phyloP scores from a whole-genome alignment of 257 asterid genomes.

The Capsicum chinense region DNA sequence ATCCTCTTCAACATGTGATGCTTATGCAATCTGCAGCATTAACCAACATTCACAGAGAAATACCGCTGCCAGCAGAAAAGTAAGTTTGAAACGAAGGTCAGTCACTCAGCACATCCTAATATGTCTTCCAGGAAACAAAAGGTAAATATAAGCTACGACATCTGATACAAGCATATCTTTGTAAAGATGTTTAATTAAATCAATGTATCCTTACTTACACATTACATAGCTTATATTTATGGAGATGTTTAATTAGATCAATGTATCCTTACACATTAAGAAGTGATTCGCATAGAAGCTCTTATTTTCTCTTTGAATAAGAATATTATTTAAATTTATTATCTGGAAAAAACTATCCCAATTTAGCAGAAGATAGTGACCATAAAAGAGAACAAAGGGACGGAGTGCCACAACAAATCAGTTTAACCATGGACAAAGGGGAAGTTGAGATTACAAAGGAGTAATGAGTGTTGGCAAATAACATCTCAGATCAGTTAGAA shows the following conservation, averaged over 20 bases:
- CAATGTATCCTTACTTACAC: not conserved
- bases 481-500: not conserved
- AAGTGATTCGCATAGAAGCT: not conserved
- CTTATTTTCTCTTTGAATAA: not conserved
- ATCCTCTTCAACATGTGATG: conserved; percentile 8
- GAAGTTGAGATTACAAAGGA: not conserved
- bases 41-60: conserved; percentile 2
- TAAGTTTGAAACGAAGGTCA: not conserved
- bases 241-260: not conserved
- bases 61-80: not conserved
- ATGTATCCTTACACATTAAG: not conserved
- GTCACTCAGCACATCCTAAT: not conserved
- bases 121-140: not conserved
- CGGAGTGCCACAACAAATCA: not conserved
- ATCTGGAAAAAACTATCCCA: not conserved
- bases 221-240: not conserved
- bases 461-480: not conserved
- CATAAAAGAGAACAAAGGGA: not conserved
- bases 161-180: not conserved
- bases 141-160: not conserved
- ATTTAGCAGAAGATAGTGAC: not conserved
- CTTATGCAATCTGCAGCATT: not conserved
- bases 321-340: not conserved
- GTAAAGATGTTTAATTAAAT: not conserved
- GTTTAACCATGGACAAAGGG: not conserved